Base-by-base conservation (phyloP, 2,329 filamentous ascomycete species). In the Emmonsiellopsis sp. region DNA sequence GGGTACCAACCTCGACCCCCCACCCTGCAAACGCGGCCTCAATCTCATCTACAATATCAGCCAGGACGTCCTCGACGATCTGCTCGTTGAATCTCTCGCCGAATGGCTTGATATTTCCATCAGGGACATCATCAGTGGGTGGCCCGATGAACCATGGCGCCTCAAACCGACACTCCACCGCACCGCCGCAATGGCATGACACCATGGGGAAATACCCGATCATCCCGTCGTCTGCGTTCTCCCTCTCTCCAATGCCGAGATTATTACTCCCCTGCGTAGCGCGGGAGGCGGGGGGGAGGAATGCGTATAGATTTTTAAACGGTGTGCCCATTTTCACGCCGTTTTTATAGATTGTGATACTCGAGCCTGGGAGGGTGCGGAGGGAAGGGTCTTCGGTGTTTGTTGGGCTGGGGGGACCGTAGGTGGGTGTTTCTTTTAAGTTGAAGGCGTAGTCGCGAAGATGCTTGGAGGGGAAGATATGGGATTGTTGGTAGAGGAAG, bases 171-270 rank as follows among this genome's bases (percentile, higher is more conserved):
- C 92, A 85, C 68, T 97, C 88, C 13, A 87, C 91, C 1, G 91
- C 87, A 27, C 92, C 93, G 51, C 91, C 92, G 44, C 87, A 84
- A 72, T 96, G 97, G 21, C 93, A 87, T 61, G 90, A 93, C 17
- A 98, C 83, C 21, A 91, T 88, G 1, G 93, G 93, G 65, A 95
- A 95, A 72, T 98, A 98, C 9, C 93, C 94, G 1, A 96, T 80
- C 78, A 93, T 87, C 37, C 92, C 93, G 64, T 98, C 93, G 65
- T 98, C 93, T 57, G 95, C 83, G 32, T 89, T 89, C 57, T 93
- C 87, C 49, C 93, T 78, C 14, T 88, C 89, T 10, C 87, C 88
- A 42, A 86, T 69, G 2, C 70, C 71, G 17, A 70, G 57, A 51
- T 73, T 72, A 54, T 72, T 72, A 31, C 68, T 70, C 5, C 66